phyloP scores from a whole-genome alignment of 192 early-diverging fungal genomes.

The Allomyces macrogynus region DNA sequence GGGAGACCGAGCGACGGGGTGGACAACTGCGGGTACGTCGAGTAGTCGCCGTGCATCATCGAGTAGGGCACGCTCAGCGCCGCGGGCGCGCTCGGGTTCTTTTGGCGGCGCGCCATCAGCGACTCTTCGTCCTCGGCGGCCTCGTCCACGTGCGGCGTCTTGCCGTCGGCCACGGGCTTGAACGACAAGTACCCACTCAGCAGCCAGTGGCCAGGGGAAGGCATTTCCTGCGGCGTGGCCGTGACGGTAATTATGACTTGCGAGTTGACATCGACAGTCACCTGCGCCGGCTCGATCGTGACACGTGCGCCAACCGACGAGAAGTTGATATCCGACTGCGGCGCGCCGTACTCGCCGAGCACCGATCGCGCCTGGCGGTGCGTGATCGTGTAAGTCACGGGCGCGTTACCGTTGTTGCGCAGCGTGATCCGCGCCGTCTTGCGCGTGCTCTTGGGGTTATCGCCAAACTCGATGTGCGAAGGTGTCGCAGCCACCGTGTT shows the following conservation, averaged over 20 bases:
- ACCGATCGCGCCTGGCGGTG: conserved; percentile 15
- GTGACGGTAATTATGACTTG: no score
- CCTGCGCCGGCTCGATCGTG: neutral
- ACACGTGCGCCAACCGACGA: neutral
- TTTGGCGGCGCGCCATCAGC: no score
- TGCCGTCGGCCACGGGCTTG: neutral
- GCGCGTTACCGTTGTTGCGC: conserved; percentile 14
- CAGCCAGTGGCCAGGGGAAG: neutral
- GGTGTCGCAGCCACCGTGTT: conserved; percentile 16
- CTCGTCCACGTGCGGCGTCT: no score
- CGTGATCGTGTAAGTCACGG: conserved; percentile 11
- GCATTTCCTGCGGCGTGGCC: neutral
- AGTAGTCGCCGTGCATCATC: neutral
- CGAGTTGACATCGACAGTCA: no score
- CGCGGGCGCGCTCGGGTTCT: neutral
- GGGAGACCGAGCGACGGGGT: neutral
- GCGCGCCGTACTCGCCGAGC: conserved; percentile 11
- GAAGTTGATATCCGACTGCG: neutral
- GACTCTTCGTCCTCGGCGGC: no score
- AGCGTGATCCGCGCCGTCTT: conserved; percentile 13
- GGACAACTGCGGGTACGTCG: neutral
- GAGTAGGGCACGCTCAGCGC: neutral
- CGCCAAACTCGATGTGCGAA: conserved; percentile 25
- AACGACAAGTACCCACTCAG: neutral
- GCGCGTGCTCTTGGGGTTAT: conserved; percentile 6